Conservation (phyloP, 163 green algal genomes). For the Scenedesmus sp. region DNA sequence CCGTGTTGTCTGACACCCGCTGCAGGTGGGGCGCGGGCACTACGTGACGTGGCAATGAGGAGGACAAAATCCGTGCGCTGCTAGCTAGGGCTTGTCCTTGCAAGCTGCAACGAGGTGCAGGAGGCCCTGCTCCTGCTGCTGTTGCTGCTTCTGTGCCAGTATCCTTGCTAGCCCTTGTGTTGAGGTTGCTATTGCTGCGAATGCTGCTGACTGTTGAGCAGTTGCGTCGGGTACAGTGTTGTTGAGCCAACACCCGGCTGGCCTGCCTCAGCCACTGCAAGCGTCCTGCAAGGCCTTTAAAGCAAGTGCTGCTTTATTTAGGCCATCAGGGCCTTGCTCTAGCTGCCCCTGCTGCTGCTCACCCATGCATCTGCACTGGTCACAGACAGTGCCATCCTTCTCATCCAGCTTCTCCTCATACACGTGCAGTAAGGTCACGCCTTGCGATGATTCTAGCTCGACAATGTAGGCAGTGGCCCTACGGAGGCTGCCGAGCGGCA, state of each 20-base stretch:
- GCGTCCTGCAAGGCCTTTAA: background rate
- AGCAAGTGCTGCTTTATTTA: background rate
- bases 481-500: background rate
- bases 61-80: background rate
- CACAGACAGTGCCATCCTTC: constrained; percentile 74
- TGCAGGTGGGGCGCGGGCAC: background rate
- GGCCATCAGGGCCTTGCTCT: background rate
- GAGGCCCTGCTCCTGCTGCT: background rate
- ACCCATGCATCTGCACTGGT: constrained; percentile 96
- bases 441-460: background rate
- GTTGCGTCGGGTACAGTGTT: background rate
- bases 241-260: background rate
- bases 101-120: background rate
- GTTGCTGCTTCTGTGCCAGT: background rate
- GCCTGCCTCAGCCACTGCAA: background rate
- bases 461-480: constrained; percentile 34
- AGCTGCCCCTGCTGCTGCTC: constrained; percentile 19
- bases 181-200: background rate
- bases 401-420: constrained; percentile 74
- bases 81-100: background rate
- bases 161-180: background rate
- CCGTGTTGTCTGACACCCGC: background rate
- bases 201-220: background rate
- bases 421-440: constrained; percentile 65
- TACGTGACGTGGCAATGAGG: background rate